These are phyloP conservation scores for Epichloe bromicola DNA, from an alignment of 2,329 filamentous ascomycete genomes.

Conservation along the genomic window DNA sequence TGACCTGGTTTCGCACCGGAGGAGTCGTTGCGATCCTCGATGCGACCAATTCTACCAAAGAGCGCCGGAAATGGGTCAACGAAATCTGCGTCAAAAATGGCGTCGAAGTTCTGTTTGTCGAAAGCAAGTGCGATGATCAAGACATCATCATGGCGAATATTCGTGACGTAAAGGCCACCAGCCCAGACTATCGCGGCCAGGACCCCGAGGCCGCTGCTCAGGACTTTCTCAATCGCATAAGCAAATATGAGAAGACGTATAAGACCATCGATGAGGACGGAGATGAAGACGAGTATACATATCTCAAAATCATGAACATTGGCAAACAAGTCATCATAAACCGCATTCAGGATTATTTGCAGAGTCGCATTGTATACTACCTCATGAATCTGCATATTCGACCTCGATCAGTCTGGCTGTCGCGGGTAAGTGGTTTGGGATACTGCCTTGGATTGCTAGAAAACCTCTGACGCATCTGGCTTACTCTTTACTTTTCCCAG, in stretches of 20 bases:
- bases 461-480: not conserved
- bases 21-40: conserved; percentile 90
- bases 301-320: conserved; percentile 94
- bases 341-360: conserved; percentile 89
- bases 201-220: conserved; percentile 83
- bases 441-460: not conserved
- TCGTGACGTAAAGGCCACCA: conserved; percentile 91
- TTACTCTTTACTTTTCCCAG: conserved; percentile 26
- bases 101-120: conserved; percentile 88
- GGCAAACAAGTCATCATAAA: conserved; percentile 97
- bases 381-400: conserved; percentile 98
- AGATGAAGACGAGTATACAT: conserved; percentile 78
- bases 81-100: conserved; percentile 62
- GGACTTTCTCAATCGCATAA: conserved; percentile 88
- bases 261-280: conserved; percentile 72
- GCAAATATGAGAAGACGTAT: conserved; percentile 96
- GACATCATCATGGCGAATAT: conserved; percentile 97
- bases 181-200: conserved; percentile 86
- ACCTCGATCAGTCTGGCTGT: conserved; percentile 91
- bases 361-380: conserved; percentile 94
- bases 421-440: conserved; percentile 48
- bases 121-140: conserved; percentile 94
- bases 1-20: conserved; percentile 72
- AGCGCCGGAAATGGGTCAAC: conserved; percentile 79
- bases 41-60: conserved; percentile 91